A percentile compares a stretch with the other conserved stretches of the same genome.
Evolutionary conservation across 2,329 filamentous ascomycete species (phyloP).

Genomic region (Colletotrichum tofieldiae): DNA sequence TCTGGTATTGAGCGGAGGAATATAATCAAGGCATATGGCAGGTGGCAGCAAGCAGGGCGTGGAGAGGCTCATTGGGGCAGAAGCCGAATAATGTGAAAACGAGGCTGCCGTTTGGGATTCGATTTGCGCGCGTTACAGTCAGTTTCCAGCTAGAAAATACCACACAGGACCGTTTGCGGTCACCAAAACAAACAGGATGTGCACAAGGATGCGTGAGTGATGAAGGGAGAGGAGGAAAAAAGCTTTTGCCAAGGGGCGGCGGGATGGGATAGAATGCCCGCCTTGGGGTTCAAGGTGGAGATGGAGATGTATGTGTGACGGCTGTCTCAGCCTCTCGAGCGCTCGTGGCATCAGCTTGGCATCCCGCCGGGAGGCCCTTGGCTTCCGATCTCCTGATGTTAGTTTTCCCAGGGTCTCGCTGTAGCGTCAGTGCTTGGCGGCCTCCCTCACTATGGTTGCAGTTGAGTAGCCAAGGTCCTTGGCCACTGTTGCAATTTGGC

Average conservation of each 20-base stretch:
- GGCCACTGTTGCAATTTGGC: constrained; percentile 8
- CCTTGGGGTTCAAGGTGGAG: background rate
- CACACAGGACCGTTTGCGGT: background rate
- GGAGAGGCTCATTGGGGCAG: background rate
- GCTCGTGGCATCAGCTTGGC: constrained; percentile 25
- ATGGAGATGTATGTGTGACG: constrained; percentile 6
- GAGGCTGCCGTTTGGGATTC: background rate
- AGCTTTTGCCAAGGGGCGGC: constrained; percentile 41
- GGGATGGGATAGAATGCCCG: constrained; percentile 11
- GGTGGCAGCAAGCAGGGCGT: background rate
- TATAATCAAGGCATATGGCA: background rate
- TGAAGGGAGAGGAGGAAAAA: constrained; percentile 20
- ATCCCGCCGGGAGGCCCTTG: constrained; percentile 13
- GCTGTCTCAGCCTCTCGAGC: constrained; percentile 16
- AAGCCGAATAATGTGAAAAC: background rate
- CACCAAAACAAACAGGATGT: background rate
- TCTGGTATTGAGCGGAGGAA: background rate
- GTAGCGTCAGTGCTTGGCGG: constrained; percentile 26
- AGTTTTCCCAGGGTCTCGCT: background rate
- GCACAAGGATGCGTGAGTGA: constrained; percentile 1
- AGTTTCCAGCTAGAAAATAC: background rate
- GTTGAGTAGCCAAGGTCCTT: background rate
- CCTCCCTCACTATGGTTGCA: constrained; percentile 17
- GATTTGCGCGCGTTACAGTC: background rate
- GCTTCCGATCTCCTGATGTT: background rate